These are phyloP conservation scores for Mycena maculata DNA, from an alignment of 768 basidiomycete species.

Conservation along the genomic window DNA sequence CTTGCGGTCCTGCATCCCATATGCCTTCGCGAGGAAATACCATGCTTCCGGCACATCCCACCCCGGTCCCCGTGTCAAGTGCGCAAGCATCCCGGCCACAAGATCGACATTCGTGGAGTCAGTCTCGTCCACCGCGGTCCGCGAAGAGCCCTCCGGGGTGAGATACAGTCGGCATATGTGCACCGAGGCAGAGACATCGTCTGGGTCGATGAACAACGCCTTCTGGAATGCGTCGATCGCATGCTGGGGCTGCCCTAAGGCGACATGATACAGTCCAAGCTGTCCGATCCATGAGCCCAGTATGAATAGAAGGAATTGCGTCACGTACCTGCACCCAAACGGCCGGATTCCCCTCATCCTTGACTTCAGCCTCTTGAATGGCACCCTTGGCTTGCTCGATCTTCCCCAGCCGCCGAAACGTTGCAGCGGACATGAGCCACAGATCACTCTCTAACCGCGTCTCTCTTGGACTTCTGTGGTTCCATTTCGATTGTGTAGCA, in stretches of 20 bases:
- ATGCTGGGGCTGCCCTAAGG: slow-evolving; percentile 64
- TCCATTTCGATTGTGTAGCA: slow-evolving; percentile 49
- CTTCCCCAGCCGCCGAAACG: slow-evolving; percentile 89
- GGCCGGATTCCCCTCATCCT: slow-evolving; percentile 85
- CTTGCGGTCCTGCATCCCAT: slow-evolving; percentile 77
- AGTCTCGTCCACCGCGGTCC: slow-evolving; percentile 29
- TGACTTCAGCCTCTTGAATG: slow-evolving; percentile 94
- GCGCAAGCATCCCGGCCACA: slow-evolving; percentile 82
- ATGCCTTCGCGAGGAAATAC: slow-evolving; percentile 90
- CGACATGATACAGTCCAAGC: slow-evolving; percentile 64
- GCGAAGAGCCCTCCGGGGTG: slow-evolving; percentile 40
- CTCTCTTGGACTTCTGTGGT: slow-evolving; percentile 64
- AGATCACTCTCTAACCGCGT: slow-evolving; percentile 82
- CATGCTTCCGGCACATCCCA: slow-evolving; percentile 97
- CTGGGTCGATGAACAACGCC: slow-evolving; percentile 86
- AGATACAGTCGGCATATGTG: slow-evolving; percentile 85
- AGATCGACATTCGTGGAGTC: slow-evolving; percentile 72
- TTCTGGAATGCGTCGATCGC: slow-evolving; percentile 87
- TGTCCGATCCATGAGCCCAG: not conserved
- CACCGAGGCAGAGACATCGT: slow-evolving; percentile 81
- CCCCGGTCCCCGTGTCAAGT: slow-evolving; percentile 80
- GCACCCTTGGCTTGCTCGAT: slow-evolving; percentile 91
- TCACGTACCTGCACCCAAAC: slow-evolving; percentile 93
- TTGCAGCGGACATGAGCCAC: slow-evolving; percentile 96
- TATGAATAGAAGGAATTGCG: not conserved